Base-by-base conservation (phyloP, 345 rosid species). In the Erodium maritimum region DNA sequence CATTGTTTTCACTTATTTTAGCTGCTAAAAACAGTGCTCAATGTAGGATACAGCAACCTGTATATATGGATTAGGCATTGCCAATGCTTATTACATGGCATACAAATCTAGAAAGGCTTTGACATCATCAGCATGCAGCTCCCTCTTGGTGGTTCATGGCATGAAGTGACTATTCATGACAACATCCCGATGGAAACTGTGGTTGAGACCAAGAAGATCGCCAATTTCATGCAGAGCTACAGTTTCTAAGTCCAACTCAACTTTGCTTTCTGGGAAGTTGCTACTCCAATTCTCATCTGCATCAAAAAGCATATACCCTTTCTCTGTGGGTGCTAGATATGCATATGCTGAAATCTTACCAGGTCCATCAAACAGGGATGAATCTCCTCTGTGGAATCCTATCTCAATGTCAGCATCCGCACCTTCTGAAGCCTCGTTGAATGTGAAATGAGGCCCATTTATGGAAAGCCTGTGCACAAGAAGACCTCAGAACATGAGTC, bases 171-270 rank as follows among this genome's bases (percentile, higher is more conserved):
- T 21, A 9, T 21, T 11, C 14, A 54, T 54, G 24, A 54, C 56
- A 6, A 17, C 24, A 21, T 17, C 17, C 16, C 5, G 23, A 18
- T 20, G 17, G 12, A 10, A 17, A 54, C 56, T 54, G 24, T 20
- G 56, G 16, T 1, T 1, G 19, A 54, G 25, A 20, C 56, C 56
- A 20, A 54, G 56, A 21, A 54, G 48, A 42, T 42, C 14, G 3
- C 48, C 24, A 16, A 54, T 54, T 21, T 54, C 56, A 20, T 54
- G 56, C 56, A 54, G 17, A 3, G 55, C 55, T 20, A 52, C 55
- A 2, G 55, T 17, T 3, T 52, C 55, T 20, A 52, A 52, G 55
- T 52, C 55, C 20, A 19, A 4, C 18, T 52, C 22, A 18, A 17
- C 19, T 5, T 9, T 2, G n/a, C n/a, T 5, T 19, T 17, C 2